These are phyloP conservation scores for Monosporascus sp. DNA, from an alignment of 2,329 filamentous ascomycete genomes.

Conservation along the genomic window DNA sequence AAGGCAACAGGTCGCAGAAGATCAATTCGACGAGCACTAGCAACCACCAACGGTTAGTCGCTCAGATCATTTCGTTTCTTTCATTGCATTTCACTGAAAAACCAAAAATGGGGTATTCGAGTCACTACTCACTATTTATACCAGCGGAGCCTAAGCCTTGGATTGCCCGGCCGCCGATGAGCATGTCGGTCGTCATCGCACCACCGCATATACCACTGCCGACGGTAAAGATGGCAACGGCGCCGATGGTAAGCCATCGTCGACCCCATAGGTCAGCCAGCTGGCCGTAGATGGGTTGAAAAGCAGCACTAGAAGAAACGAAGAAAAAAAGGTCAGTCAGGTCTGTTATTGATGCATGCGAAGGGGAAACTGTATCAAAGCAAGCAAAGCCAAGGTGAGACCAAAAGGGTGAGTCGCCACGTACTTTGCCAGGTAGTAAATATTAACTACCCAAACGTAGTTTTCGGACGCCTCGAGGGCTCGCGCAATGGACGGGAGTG, in stretches of 20 bases:
- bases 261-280: constrained; percentile 42
- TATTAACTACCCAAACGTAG: constrained; percentile 13
- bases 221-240: constrained; percentile 36
- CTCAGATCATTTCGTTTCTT: too few relatives aligned
- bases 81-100: too few relatives aligned
- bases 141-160: constrained; percentile 37
- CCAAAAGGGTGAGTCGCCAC: too few relatives aligned
- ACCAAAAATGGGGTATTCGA: too few relatives aligned
- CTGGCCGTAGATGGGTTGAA: constrained; percentile 40
- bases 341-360: too few relatives aligned
- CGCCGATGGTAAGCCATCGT: constrained; percentile 28
- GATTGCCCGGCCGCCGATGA: constrained; percentile 34
- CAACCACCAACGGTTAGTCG: too few relatives aligned
- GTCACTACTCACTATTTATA: too few relatives aligned
- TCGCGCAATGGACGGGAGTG: constrained; percentile 9
- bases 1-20: constrained; percentile 40
- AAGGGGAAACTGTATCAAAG: too few relatives aligned
- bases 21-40: constrained; percentile 41
- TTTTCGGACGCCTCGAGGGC: constrained; percentile 6
- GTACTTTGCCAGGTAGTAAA: constrained; percentile 15
- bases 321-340: too few relatives aligned
- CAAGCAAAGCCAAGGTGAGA: constrained; percentile 13
- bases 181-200: constrained; percentile 27
- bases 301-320: constrained; percentile 20
- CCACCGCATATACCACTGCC: too few relatives aligned